Percentiles rank a stretch among this genome's conserved stretches.
These are phyloP conservation scores for Podaxis sp. DNA, from an alignment of 768 basidiomycete species.

Conservation along the genomic window DNA sequence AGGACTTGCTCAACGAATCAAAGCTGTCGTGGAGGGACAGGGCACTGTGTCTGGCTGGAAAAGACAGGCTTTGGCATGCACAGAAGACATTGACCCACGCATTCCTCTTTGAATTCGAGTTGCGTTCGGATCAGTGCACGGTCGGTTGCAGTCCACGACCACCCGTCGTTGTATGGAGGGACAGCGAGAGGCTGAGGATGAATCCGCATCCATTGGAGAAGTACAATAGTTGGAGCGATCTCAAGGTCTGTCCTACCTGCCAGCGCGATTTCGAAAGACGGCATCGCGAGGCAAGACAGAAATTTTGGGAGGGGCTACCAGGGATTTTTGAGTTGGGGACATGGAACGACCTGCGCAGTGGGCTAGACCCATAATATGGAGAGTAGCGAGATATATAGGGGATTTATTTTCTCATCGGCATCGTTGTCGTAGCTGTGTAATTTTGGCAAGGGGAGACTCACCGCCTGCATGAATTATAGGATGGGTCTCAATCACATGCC, in stretches of 20 bases:
- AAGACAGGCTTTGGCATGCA: constrained; percentile 36
- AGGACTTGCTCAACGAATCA: constrained; percentile 31
- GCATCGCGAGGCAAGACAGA: constrained; percentile 33
- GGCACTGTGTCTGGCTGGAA: constrained; percentile 38
- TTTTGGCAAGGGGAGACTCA: too few species aligned
- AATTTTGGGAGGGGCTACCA: constrained; percentile 37
- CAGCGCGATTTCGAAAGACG: constrained; percentile 26
- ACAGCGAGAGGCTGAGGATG: constrained; percentile 31
- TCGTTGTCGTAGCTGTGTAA: too few species aligned
- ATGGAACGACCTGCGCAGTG: constrained; percentile 36
- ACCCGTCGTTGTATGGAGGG: constrained; percentile 18
- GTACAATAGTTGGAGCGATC: constrained; percentile 31
- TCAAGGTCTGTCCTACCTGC: constrained; percentile 33
- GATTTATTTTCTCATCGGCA: too few species aligned
- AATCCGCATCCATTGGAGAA: constrained; percentile 38
- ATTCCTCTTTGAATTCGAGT: constrained; percentile 34
- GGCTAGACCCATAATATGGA: constrained; percentile 9
- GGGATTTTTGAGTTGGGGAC: constrained; percentile 34
- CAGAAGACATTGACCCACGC: constrained; percentile 35
- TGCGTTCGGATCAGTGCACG: constrained; percentile 27
- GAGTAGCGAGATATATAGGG: background rate
- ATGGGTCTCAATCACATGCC: background rate
- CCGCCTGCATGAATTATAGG: too few species aligned
- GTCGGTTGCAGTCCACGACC: constrained; percentile 25
- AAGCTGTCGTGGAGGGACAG: constrained; percentile 41